Base-by-base conservation (phyloP, 441 rosid species). In the Croton setiger region DNA sequence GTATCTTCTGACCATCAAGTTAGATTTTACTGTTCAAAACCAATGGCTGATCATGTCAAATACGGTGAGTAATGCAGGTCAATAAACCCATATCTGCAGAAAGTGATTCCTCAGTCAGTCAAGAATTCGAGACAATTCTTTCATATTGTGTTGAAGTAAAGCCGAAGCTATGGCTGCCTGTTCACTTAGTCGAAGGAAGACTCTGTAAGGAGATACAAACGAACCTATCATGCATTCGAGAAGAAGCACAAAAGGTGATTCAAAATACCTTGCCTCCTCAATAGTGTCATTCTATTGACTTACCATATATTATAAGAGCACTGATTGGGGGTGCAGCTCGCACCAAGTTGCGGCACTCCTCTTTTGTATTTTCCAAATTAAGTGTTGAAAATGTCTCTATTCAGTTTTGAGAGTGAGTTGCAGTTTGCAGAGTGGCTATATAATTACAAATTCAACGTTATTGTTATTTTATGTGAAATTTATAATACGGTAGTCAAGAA, bases 131-230 rank as follows among this genome's bases (percentile, higher is more conserved):
- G 55, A 83, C 97, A 0, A 83, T 84, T 48, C 96, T 91, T 66
- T 75, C 84, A 0, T 90, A 87, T 73, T 51, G 71, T 1, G 87
- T 90, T 7, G 90, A 91, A 65, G 88, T 86, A 27, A 86, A 82
- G 73, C 97, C 96, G 5, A 91, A 91, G 77, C 54, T 81, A 44
- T 88, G 96, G 96, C 76, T 94, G 73, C 97, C 96, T 0, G 87
- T 88, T 66, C 74, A 77, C 27, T 80, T 94, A 18, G 78, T 94
- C 27, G 94, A 94, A 85, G 93, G 96, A 58, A 87, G 92, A 66
- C 80, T 94, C 39, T 80, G 89, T 65, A 85, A 64, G 44, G 93
- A 87, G 85, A 85, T 94, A n/a, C 85, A 81, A 67, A 80, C 81
- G 11, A 91, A 91, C 71, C 93, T 94, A 48, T 58, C 67, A n/a